Evolutionary conservation across 2,329 filamentous ascomycete species (phyloP), one percentile per base, ranked within the genome.

Genomic region (Thelonectria discophora): DNA sequence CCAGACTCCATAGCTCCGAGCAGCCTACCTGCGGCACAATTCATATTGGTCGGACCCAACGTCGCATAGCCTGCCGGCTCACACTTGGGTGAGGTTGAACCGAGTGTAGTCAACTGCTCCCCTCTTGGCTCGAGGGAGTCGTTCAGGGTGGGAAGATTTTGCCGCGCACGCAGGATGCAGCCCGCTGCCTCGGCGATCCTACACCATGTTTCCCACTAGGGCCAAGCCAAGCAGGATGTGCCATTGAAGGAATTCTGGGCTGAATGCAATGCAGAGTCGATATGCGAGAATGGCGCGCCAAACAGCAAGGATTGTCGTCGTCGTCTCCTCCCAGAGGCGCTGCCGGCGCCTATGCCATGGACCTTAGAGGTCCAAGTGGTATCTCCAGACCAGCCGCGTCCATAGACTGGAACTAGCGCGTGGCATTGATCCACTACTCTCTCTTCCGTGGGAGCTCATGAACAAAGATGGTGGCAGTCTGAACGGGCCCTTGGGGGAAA

Each of bases 291-390:
- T 60, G 56, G 47, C 52, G 62, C 52, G 64, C 59, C 64, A 65
- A 65, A 64, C 30, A 32, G 24, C 45, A 55, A 47, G 54, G 60
- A 45, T 46, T 50, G 54, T 60, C 40, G 56, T 49, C 60, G 12
- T 55, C 46, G 56, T 52, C 58, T 54, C 43, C 58, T 45, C 49
- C 61, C 37, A 47, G 50, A 57, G 51, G 62, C 60, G 59, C 45
- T 30, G 21, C 64, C 63, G 70, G 68, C 70, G 69, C 64, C 58
- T 72, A 72, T 67, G 68, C 56, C 60, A 69, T 71, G 60, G 66
- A 65, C 45, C 43, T 54, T 40, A 46, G 40, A 40, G 43, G 34
- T 54, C 43, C 57, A 57, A 55, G 55, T 46, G 47, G 49, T 53
- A 39, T 60, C 13, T 51, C 37, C 50, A 49, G 50, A 48, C 51